Percentiles rank a stretch among this genome's conserved stretches.
phyloP scores from a whole-genome alignment of 1,284 basidiomycete species.

The Fomitopsis schrenkii region DNA sequence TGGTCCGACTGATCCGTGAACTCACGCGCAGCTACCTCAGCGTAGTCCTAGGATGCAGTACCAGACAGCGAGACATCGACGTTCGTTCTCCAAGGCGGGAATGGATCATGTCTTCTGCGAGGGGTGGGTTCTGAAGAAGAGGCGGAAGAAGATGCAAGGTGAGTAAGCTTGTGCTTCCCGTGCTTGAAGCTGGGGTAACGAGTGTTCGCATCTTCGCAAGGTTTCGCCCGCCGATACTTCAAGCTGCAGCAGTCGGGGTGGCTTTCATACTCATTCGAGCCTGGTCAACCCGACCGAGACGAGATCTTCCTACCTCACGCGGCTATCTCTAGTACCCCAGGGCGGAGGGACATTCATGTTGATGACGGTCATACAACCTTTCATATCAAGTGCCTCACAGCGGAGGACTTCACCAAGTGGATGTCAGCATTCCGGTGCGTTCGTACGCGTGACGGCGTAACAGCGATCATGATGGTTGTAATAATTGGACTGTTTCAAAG shows the following conservation, averaged over 20 bases:
- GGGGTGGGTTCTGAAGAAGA: slow-evolving; percentile 81
- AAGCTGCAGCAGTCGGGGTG: slow-evolving; percentile 59
- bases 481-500: slow-evolving; percentile 27
- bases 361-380: slow-evolving; percentile 75
- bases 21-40: not conserved
- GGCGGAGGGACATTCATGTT: slow-evolving; percentile 72
- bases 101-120: slow-evolving; percentile 40
- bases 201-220: slow-evolving; percentile 33
- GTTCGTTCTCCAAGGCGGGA: slow-evolving; percentile 4
- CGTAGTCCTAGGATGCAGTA: slow-evolving; percentile 6
- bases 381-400: slow-evolving; percentile 70
- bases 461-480: not conserved
- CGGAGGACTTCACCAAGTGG: slow-evolving; percentile 72
- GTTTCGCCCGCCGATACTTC: slow-evolving; percentile 83
- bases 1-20: not conserved
- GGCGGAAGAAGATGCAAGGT: slow-evolving; percentile 84
- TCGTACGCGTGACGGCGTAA: no score
- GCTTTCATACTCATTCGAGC: slow-evolving; percentile 74
- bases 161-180: slow-evolving; percentile 8
- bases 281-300: slow-evolving; percentile 67
- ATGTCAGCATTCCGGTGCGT: slow-evolving; percentile 66
- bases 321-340: slow-evolving; percentile 66
- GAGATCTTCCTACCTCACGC: slow-evolving; percentile 64
- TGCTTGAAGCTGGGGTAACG: not conserved
- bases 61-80: slow-evolving; percentile 9